Evolutionary conservation across 257 asterid species (phyloP).

Genomic region (Ballota nigra): DNA sequence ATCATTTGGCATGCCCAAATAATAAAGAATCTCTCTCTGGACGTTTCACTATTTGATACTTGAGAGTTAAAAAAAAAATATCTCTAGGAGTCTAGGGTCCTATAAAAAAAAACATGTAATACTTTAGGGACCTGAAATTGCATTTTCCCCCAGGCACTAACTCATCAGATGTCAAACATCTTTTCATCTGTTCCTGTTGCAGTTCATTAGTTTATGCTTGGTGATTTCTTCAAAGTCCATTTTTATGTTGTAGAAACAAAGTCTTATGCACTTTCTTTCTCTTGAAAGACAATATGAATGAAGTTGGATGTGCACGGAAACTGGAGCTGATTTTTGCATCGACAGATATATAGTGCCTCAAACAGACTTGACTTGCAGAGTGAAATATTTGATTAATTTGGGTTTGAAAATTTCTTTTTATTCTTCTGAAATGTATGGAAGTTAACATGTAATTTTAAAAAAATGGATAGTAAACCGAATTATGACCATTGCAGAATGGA

Average conservation of each 20-base stretch:
- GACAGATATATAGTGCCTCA: conserved; percentile 5
- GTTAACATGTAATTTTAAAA: conserved; percentile 13
- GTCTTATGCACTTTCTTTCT: not conserved
- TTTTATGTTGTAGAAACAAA: conserved; percentile 6
- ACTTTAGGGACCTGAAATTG: not conserved
- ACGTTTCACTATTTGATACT: not conserved
- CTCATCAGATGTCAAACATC: not conserved
- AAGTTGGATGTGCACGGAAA: conserved; percentile 5
- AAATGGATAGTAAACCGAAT: conserved; percentile 13
- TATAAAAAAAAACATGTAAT: too few species aligned
- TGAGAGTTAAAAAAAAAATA: not conserved
- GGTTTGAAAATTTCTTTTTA: conserved; percentile 5
- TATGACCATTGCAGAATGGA: conserved; percentile 37
- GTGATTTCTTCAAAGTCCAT: not conserved
- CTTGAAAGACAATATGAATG: conserved; percentile 1
- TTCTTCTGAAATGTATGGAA: not conserved
- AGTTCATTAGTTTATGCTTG: not conserved
- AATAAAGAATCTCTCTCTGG: not conserved
- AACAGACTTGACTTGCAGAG: conserved; percentile 13
- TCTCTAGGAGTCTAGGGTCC: not conserved
- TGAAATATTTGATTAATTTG: not conserved
- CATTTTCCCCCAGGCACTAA: not conserved
- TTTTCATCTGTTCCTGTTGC: not conserved
- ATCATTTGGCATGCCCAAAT: not conserved
- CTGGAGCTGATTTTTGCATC: not conserved